Evolutionary conservation across 2,329 filamentous ascomycete genomes (phyloP), one percentile per base, ranked within the genome.

Genomic region (Samsoniella hepiali): DNA sequence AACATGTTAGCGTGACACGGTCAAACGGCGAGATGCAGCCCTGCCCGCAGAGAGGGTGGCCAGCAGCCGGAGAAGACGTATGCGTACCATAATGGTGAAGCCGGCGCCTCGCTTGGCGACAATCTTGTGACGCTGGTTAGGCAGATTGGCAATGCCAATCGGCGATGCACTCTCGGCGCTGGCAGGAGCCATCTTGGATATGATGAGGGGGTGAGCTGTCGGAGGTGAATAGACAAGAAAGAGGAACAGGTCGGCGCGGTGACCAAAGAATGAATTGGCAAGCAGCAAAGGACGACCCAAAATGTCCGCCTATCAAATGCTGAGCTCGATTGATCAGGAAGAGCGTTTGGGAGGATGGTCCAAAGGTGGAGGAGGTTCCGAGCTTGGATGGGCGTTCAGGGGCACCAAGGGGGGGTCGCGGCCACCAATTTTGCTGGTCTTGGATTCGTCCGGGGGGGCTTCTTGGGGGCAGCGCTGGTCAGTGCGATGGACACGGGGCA

Each of bases 71-170:
- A 3, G 45, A 17, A 51, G 11, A 42, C 17, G 13, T 45, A 5
- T 17, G 66, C 83, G 67, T 83, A 97, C 95, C 95, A 99, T 99
- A 75, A 99, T 97, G 69, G 95, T 99, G 82, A 99, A 99, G 75
- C 93, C 91, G 74, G 95, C 96, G 81, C 95, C 95, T 81, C 96
- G 90, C 81, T 90, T 88, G 67, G 84, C 84, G 74, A 90, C 87
- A 75, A 90, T 90, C 81, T 90, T 90, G 81, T 90, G 87, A 73
- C 87, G 83, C 82, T 89, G 87, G 81, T 89, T 89, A 71, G 87
- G 87, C 74, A 89, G 79, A 78, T 90, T 89, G 80, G 87, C 87
- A 81, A 90, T 90, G 78, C 87, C 87, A 84, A 90, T 88, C 72
- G 85, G 85, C 73, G 84, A 87, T 72, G 85, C 84, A 78, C 81